These are phyloP conservation scores for Sporothrix pallida DNA, from an alignment of 2,329 filamentous ascomycete genomes.

Conservation along the genomic window DNA sequence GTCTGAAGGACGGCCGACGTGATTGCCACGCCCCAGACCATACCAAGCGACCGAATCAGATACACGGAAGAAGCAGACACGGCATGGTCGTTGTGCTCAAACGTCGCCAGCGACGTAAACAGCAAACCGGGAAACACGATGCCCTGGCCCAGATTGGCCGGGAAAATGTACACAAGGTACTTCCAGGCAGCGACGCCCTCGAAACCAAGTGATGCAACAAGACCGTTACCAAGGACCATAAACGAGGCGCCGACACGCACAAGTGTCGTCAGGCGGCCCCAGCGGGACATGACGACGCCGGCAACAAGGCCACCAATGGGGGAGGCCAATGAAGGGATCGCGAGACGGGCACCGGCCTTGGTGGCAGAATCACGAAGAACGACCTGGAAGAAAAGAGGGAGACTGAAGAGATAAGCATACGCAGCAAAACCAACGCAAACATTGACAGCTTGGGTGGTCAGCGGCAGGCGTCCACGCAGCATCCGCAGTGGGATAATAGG, in stretches of 20 bases:
- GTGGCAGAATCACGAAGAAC: slow-evolving; percentile 68
- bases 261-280: slow-evolving; percentile 58
- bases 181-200: slow-evolving; percentile 57
- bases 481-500: slow-evolving; percentile 62
- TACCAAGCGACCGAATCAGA: slow-evolving; percentile 66
- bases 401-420: slow-evolving; percentile 71
- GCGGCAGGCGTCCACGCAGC: slow-evolving; percentile 59
- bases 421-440: slow-evolving; percentile 65
- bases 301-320: slow-evolving; percentile 62
- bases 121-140: slow-evolving; percentile 64
- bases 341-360: slow-evolving; percentile 66
- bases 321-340: slow-evolving; percentile 65
- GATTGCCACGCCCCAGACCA: slow-evolving; percentile 68
- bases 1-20: slow-evolving; percentile 69
- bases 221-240: slow-evolving; percentile 59
- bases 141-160: slow-evolving; percentile 64
- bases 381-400: slow-evolving; percentile 72
- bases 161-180: slow-evolving; percentile 62
- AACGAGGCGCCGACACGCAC: slow-evolving; percentile 57
- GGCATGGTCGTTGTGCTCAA: slow-evolving; percentile 56
- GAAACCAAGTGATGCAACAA: slow-evolving; percentile 45
- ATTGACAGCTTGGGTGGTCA: slow-evolving; percentile 64
- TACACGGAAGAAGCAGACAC: slow-evolving; percentile 52
- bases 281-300: slow-evolving; percentile 60
- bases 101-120: slow-evolving; percentile 67